Conservation (phyloP, 225 moss, liverwort and hornwort genomes). For the Physcomitrellopsis africana region DNA sequence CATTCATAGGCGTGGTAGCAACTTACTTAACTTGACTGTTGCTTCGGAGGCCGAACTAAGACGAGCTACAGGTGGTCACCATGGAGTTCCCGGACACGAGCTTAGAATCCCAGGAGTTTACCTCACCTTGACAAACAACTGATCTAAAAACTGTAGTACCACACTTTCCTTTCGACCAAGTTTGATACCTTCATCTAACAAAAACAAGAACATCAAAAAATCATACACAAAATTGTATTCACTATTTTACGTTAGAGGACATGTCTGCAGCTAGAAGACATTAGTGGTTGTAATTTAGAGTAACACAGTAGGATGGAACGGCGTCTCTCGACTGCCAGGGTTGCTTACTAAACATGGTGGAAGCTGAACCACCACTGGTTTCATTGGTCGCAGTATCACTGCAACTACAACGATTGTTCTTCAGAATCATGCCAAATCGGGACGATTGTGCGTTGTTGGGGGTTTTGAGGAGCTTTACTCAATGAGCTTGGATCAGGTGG, state of each 20-base stretch:
- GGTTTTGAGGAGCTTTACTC: too few relatives aligned
- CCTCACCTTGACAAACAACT: conserved; percentile 61
- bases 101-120: conserved; percentile 52
- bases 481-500: too few relatives aligned
- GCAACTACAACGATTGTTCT: too few relatives aligned
- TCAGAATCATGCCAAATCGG: too few relatives aligned
- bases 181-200: conserved; percentile 12
- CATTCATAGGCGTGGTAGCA: conserved; percentile 36
- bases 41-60: conserved; percentile 41
- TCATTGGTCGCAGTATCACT: too few relatives aligned
- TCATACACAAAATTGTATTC: background rate
- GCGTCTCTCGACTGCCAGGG: too few relatives aligned
- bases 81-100: conserved; percentile 43
- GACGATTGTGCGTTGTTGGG: too few relatives aligned
- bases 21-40: conserved; percentile 37
- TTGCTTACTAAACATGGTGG: too few relatives aligned
- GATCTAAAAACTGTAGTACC: background rate
- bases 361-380: too few relatives aligned
- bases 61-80: conserved; percentile 39
- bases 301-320: background rate
- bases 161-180: conserved; percentile 1
- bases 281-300: conserved; percentile 18
- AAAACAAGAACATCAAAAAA: conserved; percentile 2
- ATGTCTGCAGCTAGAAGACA: conserved; percentile 4
- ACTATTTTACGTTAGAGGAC: background rate